Base-by-base conservation (phyloP, 2,329 filamentous ascomycete genomes). In the Colletotrichum sp. region DNA sequence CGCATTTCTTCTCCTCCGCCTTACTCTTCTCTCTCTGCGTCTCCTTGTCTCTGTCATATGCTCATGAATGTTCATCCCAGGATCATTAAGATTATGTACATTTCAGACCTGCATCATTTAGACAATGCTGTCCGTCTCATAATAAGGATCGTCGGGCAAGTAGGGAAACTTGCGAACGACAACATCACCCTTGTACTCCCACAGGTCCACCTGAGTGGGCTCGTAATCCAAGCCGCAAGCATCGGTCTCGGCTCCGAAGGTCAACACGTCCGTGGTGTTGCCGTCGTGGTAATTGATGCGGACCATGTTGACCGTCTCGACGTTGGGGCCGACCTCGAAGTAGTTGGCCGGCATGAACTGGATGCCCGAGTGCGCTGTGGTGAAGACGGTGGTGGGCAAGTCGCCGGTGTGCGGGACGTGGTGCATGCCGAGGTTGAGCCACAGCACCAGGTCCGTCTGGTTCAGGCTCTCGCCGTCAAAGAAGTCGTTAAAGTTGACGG, bases 351-450 rank as follows among this genome's bases (percentile, higher is more conserved):
- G 86, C 76, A 83, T 83, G 70, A 87, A 81, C 56, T 83, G 79
- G 52, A 88, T 78, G 15, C 83, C 83, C 2, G 82, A 84, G 71
- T 88, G 85, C 2, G 86, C 85, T 7, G 84, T 83, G 5, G 83
- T 85, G 79, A 87, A 85, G 64, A 89, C 83, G 0, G 89, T 90
- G 73, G 88, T 89, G 6, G 88, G 89, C 5, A 90, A 78, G 77
- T 89, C 88, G 13, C 74, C 73, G 3, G 89, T 88, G 78, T 89
- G 87, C 12, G 90, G 88, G n/a, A 91, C 81, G 79, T 92, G 90
- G 78, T 92, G 89, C 87, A 89, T 91, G 18, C 90, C 90, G 9
- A 86, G 78, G 76, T 85, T 91, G 74, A 91, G 84, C 85, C 87
- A 91, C 15, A 91, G 69, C 4, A 91, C 89, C 13, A 89, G 52